A percentile compares a stretch with the other conserved stretches of the same genome.
Evolutionary conservation across 2,329 filamentous ascomycete species (phyloP).

Genomic region (Stagonosporopsis vannaccii): DNA sequence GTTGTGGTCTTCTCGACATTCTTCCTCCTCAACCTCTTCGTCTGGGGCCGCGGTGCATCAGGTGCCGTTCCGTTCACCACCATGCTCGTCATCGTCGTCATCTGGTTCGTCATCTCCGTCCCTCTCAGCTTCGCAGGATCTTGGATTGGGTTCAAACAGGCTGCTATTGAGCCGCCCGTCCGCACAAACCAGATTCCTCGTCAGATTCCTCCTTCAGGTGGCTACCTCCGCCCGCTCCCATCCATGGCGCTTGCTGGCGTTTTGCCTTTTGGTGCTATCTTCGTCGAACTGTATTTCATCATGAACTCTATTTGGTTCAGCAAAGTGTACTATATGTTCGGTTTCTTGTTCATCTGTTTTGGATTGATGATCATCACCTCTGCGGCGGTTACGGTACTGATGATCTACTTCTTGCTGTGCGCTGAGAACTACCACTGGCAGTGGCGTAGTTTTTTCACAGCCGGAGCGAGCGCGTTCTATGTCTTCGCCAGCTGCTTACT

Average conservation of each 20-base stretch:
- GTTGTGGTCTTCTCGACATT: constrained; percentile 85
- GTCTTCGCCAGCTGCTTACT: constrained; percentile 91
- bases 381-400: constrained; percentile 87
- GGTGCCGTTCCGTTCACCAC: constrained; percentile 96
- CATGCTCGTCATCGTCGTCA: constrained; percentile 90
- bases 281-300: constrained; percentile 98
- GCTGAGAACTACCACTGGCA: constrained; percentile 99
- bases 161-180: constrained; percentile 78
- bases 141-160: constrained; percentile 84
- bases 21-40: constrained; percentile 94
- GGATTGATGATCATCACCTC: constrained; percentile 96
- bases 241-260: constrained; percentile 93
- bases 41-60: constrained; percentile 91
- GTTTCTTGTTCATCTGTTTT: constrained; percentile 97
- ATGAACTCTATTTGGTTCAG: constrained; percentile 99
- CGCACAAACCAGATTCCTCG: constrained; percentile 97
- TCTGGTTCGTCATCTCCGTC: constrained; percentile 97
- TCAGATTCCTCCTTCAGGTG: constrained; percentile 85
- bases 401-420: constrained; percentile 96
- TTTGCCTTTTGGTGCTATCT: constrained; percentile 94
- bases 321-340: constrained; percentile 99
- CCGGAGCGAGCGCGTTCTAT: constrained; percentile 88
- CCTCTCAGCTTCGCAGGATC: constrained; percentile 89
- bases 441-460: constrained; percentile 92
- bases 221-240: constrained; percentile 85